These are phyloP conservation scores for Saccharomyces hybrid DNA, from an alignment of 1,139 yeast species.

Conservation along the genomic window DNA sequence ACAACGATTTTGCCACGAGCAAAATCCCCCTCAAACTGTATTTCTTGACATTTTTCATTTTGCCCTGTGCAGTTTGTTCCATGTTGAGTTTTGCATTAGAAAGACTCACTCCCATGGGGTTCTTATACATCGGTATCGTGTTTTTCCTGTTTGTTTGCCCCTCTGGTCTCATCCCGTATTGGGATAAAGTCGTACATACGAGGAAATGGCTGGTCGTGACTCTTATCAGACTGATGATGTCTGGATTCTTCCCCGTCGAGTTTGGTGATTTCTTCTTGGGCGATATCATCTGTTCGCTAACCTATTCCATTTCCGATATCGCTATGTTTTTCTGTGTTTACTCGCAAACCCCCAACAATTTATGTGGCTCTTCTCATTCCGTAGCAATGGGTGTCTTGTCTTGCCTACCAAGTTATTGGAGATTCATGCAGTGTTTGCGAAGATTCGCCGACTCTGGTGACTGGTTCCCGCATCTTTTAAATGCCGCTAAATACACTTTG, in stretches of 20 bases:
- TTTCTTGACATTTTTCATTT: slow-evolving; percentile 53
- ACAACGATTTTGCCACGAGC: slow-evolving; percentile 33
- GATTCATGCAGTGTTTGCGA: slow-evolving; percentile 81
- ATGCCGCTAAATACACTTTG: slow-evolving; percentile 66
- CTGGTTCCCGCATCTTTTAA: slow-evolving; percentile 95
- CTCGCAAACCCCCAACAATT: slow-evolving; percentile 37
- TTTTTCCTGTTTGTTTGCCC: slow-evolving; percentile 55
- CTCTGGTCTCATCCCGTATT: slow-evolving; percentile 23
- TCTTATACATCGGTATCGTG: slow-evolving; percentile 46
- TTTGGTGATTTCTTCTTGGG: slow-evolving; percentile 90
- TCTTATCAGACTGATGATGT: slow-evolving; percentile 60
- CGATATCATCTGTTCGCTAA: slow-evolving; percentile 79
- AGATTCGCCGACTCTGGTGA: slow-evolving; percentile 92
- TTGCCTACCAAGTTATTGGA: slow-evolving; percentile 82
- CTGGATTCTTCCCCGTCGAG: slow-evolving; percentile 91
- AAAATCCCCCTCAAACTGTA: slow-evolving; percentile 36
- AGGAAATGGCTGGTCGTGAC: slow-evolving; percentile 67
- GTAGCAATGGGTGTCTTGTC: slow-evolving; percentile 74
- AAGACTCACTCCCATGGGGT: slow-evolving; percentile 76
- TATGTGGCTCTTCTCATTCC: slow-evolving; percentile 75
- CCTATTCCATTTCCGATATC: slow-evolving; percentile 79
- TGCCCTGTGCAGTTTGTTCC: slow-evolving; percentile 49
- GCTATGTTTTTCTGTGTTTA: slow-evolving; percentile 82
- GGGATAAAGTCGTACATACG: slow-evolving; percentile 28
- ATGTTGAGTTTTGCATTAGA: slow-evolving; percentile 76